Conservation (phyloP, 768 basidiomycete species). For the Leccinellum rugosiceps region DNA sequence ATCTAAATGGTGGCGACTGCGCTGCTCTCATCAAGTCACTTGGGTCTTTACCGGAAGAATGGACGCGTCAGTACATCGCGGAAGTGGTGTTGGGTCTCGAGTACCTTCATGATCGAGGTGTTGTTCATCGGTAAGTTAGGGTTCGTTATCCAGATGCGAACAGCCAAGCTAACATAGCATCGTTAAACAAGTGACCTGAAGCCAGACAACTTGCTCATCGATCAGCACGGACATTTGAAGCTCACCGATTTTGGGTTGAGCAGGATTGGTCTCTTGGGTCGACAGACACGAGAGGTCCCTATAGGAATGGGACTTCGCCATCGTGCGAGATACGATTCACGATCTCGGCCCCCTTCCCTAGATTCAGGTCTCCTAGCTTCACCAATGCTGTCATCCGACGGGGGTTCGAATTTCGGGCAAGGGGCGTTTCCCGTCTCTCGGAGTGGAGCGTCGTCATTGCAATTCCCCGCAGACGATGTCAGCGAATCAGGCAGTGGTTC, state of each 20-base stretch:
- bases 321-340: conserved; percentile 58
- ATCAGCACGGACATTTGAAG: conserved; percentile 94
- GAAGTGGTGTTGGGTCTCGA: conserved; percentile 95
- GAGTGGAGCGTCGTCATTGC: conserved; percentile 61
- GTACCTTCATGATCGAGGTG: conserved; percentile 91
- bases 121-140: conserved; percentile 85
- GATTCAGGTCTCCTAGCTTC: conserved; percentile 79
- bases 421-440: conserved; percentile 59
- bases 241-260: conserved; percentile 98
- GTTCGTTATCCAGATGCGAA: not conserved
- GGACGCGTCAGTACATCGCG: conserved; percentile 95
- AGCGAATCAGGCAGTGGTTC: conserved; percentile 85
- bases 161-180: not conserved
- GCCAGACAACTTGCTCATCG: conserved; percentile 97
- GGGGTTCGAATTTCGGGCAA: conserved; percentile 81
- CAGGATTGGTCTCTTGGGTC: conserved; percentile 94
- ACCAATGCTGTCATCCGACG: conserved; percentile 62
- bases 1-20: conserved; percentile 97
- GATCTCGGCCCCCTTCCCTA: conserved; percentile 79
- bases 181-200: conserved; percentile 78
- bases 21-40: conserved; percentile 94
- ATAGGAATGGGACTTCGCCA: conserved; percentile 44
- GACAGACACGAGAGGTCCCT: conserved; percentile 77
- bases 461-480: conserved; percentile 71
- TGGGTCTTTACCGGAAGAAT: conserved; percentile 92